A percentile compares a stretch with the other conserved stretches of the same genome.
Conservation (phyloP, 2,329 filamentous ascomycete species). For the Tolypocladium pustulatum region DNA sequence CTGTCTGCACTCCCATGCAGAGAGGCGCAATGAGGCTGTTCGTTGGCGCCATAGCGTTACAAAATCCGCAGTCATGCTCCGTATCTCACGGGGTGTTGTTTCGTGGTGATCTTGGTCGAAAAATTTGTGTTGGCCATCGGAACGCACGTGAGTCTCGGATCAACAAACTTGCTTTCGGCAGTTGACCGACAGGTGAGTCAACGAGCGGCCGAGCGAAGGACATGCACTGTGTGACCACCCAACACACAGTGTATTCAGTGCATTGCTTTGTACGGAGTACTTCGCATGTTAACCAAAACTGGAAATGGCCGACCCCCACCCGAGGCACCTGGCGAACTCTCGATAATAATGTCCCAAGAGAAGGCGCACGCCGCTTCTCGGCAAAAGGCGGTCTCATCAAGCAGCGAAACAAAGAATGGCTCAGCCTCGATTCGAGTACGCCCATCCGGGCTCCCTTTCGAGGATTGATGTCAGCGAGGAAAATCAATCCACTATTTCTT, state of each 20-base stretch:
- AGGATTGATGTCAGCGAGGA: too few relatives aligned
- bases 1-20: not conserved
- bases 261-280: not conserved
- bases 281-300: too few relatives aligned
- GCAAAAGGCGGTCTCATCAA: too few relatives aligned
- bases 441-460: too few relatives aligned
- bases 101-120: not conserved
- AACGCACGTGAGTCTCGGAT: not conserved
- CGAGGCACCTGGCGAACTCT: too few relatives aligned
- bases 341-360: too few relatives aligned
- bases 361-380: too few relatives aligned
- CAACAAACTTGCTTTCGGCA: not conserved
- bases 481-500: too few relatives aligned
- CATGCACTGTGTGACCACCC: not conserved
- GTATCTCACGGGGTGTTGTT: not conserved
- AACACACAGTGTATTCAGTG: not conserved
- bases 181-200: not conserved
- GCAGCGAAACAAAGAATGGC: too few relatives aligned
- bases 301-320: too few relatives aligned
- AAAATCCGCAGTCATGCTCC: not conserved
- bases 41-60: not conserved
- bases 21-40: not conserved
- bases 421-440: too few relatives aligned
- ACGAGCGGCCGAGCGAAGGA: not conserved
- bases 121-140: not conserved